These are phyloP conservation scores for Rhodocollybia butyracea DNA, from an alignment of 768 basidiomycete genomes.

Conservation along the genomic window DNA sequence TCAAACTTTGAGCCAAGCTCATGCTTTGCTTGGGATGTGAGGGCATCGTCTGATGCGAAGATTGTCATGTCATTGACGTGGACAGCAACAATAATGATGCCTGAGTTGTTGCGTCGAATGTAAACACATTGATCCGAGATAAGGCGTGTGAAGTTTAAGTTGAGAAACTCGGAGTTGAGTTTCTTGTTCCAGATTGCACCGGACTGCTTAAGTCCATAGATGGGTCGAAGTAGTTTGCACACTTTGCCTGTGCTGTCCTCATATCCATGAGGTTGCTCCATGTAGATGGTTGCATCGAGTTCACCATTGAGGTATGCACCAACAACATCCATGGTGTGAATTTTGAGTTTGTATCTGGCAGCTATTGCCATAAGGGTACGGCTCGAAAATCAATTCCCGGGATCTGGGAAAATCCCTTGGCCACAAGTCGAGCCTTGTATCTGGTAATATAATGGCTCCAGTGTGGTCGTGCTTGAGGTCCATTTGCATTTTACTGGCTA, in stretches of 20 bases:
- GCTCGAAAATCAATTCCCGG: conserved; percentile 34
- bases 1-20: conserved; percentile 16
- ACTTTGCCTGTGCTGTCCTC: conserved; percentile 11
- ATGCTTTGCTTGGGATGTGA: background rate
- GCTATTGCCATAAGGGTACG: conserved; percentile 27
- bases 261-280: conserved; percentile 27
- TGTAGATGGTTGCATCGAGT: conserved; percentile 29
- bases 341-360: conserved; percentile 27
- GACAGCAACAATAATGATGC: conserved; percentile 6
- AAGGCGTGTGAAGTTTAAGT: conserved; percentile 13
- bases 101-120: conserved; percentile 5
- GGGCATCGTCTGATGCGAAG: conserved; percentile 5
- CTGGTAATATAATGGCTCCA: conserved; percentile 25
- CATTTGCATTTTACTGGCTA: conserved; percentile 25
- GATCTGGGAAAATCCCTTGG: conserved; percentile 32
- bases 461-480: conserved; percentile 33
- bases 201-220: conserved; percentile 28
- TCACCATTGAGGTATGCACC: conserved; percentile 26
- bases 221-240: background rate
- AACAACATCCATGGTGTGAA: conserved; percentile 40
- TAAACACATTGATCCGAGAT: conserved; percentile 17
- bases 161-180: conserved; percentile 13
- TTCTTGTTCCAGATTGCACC: conserved; percentile 25
- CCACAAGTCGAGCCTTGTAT: conserved; percentile 31
- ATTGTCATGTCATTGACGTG: conserved; percentile 25